Evolutionary conservation across 2,329 filamentous ascomycete genomes (phyloP).

Genomic region (Epichloe coenophiala): DNA sequence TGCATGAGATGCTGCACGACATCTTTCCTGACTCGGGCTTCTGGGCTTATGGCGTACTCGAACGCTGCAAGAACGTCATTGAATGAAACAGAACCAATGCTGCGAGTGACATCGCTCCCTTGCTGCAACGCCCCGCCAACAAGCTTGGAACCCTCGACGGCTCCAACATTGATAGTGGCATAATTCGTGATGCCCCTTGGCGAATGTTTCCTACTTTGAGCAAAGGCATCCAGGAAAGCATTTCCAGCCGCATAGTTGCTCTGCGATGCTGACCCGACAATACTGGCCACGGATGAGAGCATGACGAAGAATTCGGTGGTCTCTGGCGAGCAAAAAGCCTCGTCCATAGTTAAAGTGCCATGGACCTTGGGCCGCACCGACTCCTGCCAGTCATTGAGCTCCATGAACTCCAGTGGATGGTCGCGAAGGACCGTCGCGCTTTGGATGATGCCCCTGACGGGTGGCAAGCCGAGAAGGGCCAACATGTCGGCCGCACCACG

Average conservation of each 20-base stretch:
- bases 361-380: conserved; percentile 37
- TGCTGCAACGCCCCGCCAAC: not conserved
- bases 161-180: not conserved
- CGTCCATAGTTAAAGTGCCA: conserved; percentile 40
- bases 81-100: conserved; percentile 20
- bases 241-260: conserved; percentile 39
- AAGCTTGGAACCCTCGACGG: conserved; percentile 17
- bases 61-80: not conserved
- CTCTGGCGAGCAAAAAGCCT: conserved; percentile 22
- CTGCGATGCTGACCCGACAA: conserved; percentile 36
- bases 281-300: conserved; percentile 35
- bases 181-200: not conserved
- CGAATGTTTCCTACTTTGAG: conserved; percentile 16
- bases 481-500: conserved; percentile 10
- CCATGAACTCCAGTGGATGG: conserved; percentile 37
- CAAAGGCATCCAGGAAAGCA: conserved; percentile 26
- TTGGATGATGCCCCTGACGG: conserved; percentile 30
- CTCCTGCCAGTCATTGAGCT: conserved; percentile 29
- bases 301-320: conserved; percentile 38
- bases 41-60: conserved; percentile 12
- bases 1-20: not conserved
- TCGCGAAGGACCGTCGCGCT: conserved; percentile 27
- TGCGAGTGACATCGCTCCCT: conserved; percentile 5
- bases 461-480: conserved; percentile 14
- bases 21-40: conserved; percentile 1